Base-by-base conservation (phyloP, 805 yeast species). In the Lipomyces lipofer region DNA sequence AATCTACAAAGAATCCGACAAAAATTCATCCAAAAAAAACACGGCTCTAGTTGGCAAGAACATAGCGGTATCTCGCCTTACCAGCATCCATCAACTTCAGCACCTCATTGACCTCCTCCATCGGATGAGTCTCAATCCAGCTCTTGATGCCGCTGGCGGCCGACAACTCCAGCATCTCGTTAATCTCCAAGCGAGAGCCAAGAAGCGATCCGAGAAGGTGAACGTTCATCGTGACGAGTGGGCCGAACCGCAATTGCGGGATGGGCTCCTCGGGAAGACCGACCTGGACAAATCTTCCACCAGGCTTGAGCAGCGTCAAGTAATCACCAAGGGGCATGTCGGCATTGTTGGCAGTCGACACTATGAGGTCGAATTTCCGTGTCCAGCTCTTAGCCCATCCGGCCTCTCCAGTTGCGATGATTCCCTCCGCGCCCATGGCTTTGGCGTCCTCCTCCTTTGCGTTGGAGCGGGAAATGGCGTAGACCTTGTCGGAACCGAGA, bases 161-260 rank as follows among this genome's bases (percentile, higher is more conserved):
- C 19, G 90, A 86, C 58, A 86, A 67, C 43, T 81, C 73, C 63
- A 87, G 75, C 82, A 87, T 78, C 60, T 83, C 85, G 43, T 75
- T 67, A 63, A 85, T 85, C 71, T 86, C 91, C 47, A 69, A 69
- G 67, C 82, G 81, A 44, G 85, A 77, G 83, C 94, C 68, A 79
- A 73, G 72, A 54, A 75, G 74, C 10, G 89, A 82, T 8, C 85
- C 75, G 49, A 84, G 21, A n/a, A 63, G 27, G 47, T 22, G 28
- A 28, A 60, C 51, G 48, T 57, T 58, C 38, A 8, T 22, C 44
- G 10, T 44, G 45, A 63, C 46, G 17, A 63, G 50, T n/a, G 62
- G 59, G 19, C 54, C 53, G 43, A 62, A 63, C n/a, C 36, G 12
- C 19, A 63, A 28, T 28, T 51, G 48, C 13, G 64, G 63, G 27